These are phyloP conservation scores for Evernia prunastri DNA, from an alignment of 495 filamentous ascomycete genomes.

Conservation along the genomic window DNA sequence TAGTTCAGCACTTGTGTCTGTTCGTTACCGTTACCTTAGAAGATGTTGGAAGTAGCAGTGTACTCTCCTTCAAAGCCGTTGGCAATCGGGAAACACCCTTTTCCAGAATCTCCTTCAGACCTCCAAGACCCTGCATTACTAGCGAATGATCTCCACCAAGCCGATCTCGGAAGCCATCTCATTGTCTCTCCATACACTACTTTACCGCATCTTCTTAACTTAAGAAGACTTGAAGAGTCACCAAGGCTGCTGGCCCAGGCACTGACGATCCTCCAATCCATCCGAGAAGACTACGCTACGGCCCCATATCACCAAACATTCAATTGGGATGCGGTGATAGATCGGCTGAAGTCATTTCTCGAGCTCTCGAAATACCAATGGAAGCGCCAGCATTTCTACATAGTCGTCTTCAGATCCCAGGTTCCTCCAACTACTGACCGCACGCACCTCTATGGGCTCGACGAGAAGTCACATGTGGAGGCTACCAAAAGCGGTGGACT, in stretches of 20 bases:
- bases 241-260: conserved; percentile 66
- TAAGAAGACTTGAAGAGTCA: conserved; percentile 54
- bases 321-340: conserved; percentile 66
- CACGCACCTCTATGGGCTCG: conserved; percentile 57
- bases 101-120: background rate
- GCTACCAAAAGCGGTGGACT: conserved; percentile 73
- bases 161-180: conserved; percentile 30
- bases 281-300: conserved; percentile 67
- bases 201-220: conserved; percentile 60
- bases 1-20: background rate
- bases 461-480: conserved; percentile 69
- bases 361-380: conserved; percentile 47
- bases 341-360: conserved; percentile 38
- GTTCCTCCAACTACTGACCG: conserved; percentile 56
- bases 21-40: background rate
- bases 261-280: conserved; percentile 53
- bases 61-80: background rate
- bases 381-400: conserved; percentile 63
- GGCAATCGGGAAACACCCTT: background rate
- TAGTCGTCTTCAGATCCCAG: conserved; percentile 73
- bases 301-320: conserved; percentile 67
- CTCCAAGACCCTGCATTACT: conserved; percentile 6
- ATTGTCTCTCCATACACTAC: conserved; percentile 70
- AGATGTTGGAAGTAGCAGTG: background rate
- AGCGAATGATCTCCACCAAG: conserved; percentile 11